phyloP scores from a whole-genome alignment of 208 protist species.

The Chromosphaera perkinsii region DNA sequence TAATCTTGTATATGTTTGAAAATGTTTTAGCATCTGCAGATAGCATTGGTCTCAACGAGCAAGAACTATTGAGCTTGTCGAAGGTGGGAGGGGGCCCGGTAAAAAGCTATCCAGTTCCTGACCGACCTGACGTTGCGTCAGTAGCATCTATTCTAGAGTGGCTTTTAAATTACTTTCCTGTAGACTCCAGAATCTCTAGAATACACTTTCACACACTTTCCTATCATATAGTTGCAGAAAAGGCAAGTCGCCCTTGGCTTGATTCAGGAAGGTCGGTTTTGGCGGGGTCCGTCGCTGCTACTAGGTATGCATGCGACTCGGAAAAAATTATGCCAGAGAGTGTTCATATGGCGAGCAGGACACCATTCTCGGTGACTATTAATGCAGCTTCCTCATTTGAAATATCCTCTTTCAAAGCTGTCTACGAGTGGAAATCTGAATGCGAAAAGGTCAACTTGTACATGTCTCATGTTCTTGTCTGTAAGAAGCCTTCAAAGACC shows the following conservation, averaged over 20 bases:
- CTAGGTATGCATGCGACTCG: background rate
- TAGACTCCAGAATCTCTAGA: background rate
- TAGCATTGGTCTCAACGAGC: slow-evolving; percentile 25
- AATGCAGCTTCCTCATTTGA: too few relatives aligned
- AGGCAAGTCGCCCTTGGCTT: background rate
- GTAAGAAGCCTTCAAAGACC: background rate
- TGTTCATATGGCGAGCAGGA: too few relatives aligned
- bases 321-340: too few relatives aligned
- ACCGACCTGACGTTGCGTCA: background rate
- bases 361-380: too few relatives aligned
- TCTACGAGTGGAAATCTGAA: too few relatives aligned
- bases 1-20: background rate
- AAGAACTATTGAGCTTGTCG: background rate
- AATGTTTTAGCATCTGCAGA: background rate
- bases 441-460: too few relatives aligned
- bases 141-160: background rate
- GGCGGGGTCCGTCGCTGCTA: background rate
- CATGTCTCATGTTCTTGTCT: slow-evolving; percentile 16
- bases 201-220: slow-evolving; percentile 1
- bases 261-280: background rate
- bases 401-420: too few relatives aligned
- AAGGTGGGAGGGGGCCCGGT: slow-evolving; percentile 4
- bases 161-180: background rate
- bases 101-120: background rate
- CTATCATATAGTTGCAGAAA: background rate